Conservation (phyloP, 1,284 basidiomycete genomes). For the Gymnopus androsaceus region DNA sequence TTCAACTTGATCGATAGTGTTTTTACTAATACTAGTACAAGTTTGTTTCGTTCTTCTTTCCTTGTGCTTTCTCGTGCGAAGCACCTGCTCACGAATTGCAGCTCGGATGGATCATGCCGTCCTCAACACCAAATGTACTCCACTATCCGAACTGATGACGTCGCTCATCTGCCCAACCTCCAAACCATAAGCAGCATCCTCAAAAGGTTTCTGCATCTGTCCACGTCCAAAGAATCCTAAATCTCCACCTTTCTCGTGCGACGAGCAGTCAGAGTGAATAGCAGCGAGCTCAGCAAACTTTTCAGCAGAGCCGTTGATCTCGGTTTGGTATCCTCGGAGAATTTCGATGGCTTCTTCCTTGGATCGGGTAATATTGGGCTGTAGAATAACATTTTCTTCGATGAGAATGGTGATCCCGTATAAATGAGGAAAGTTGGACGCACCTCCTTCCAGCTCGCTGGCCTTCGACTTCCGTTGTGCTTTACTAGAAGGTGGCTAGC, state of each 20-base stretch:
- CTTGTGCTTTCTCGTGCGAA: neutral
- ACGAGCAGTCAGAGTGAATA: conserved; percentile 85
- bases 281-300: conserved; percentile 79
- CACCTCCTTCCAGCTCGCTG: conserved; percentile 92
- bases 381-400: neutral
- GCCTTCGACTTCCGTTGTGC: conserved; percentile 83
- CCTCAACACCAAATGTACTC: conserved; percentile 93
- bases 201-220: conserved; percentile 98
- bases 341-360: conserved; percentile 87
- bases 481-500: conserved; percentile 97
- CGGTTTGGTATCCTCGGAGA: conserved; percentile 61
- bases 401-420: neutral
- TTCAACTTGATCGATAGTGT: too few relatives aligned
- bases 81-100: neutral
- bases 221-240: conserved; percentile 84
- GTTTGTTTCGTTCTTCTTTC: neutral
- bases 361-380: conserved; percentile 86
- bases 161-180: conserved; percentile 85
- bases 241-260: conserved; percentile 79
- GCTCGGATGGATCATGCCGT: conserved; percentile 60
- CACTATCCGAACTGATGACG: conserved; percentile 89
- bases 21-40: too few relatives aligned
- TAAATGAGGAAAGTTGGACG: conserved; percentile 30
- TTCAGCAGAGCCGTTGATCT: conserved; percentile 61
- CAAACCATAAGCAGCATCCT: conserved; percentile 86